Base-by-base conservation (phyloP, 257 asterid species). In the Salvia splendens region DNA sequence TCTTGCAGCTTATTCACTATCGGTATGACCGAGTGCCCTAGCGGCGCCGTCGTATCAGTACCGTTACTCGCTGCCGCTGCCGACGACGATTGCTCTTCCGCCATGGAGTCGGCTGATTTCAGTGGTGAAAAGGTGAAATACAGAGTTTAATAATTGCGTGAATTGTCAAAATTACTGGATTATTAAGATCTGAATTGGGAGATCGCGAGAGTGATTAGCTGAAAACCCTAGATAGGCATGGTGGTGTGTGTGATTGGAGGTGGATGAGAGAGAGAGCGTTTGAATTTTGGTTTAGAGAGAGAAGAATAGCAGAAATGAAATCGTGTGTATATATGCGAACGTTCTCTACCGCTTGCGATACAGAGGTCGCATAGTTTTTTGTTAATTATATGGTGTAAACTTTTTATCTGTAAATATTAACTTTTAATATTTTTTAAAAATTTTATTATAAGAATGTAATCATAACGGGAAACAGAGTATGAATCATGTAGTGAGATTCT, bases 1-100 rank as follows among this genome's bases (percentile, higher is more conserved):
- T 93, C 99, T 75, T 93, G 99, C 4, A 93, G 86, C 82, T 85
- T 90, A 81, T 93, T 93, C 69, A 85, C 96, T 12, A 90, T 78
- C 12, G 99, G 97, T 42, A 93, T 90, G 61, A 93, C 97, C 11
- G 89, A 81, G 76, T 85, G 84, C 0, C 97, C 97, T 32, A 93
- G 65, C 32, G 96, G 69, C 38, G 89, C 79, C 69, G 83, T 77
- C 57, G 83, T 56, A 24, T 63, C 53, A 45, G 72, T 50, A 38
- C 35, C 51, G 42, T 69, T 30, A 72, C 46, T 59, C 69, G 82
- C 30, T 24, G 82, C 66, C 59, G 82, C 68, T 64, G 58, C 60
- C 74, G 84, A 41, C 30, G 79, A 49, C 28, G 79, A 64, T 70
- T 72, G 80, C 40, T 88, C 99, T 54, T 85, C 95, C 68, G 87